Conservation (phyloP, 2,329 filamentous ascomycete genomes). For the Aspergillus awamori region DNA sequence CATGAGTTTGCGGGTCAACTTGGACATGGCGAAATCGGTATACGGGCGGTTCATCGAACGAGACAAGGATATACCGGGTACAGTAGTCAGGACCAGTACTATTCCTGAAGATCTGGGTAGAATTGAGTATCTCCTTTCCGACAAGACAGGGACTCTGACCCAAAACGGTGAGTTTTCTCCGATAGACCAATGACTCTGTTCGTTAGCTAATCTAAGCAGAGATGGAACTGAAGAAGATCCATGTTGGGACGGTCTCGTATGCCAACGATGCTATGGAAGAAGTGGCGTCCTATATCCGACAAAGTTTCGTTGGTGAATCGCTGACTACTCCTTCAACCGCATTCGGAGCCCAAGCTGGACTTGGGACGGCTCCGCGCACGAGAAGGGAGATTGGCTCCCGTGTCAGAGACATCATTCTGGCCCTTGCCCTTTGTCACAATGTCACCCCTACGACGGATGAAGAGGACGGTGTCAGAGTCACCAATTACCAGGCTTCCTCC, state of each 20-base stretch:
- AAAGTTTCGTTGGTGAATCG: slow-evolving; percentile 68
- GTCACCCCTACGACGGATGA: slow-evolving; percentile 91
- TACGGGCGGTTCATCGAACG: slow-evolving; percentile 95
- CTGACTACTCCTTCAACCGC: slow-evolving; percentile 77
- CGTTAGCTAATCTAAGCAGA: slow-evolving; percentile 53
- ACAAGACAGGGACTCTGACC: slow-evolving; percentile 97
- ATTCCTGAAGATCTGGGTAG: slow-evolving; percentile 95
- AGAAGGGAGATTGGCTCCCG: slow-evolving; percentile 90
- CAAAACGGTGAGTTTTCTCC: slow-evolving; percentile 67
- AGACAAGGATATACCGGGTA: slow-evolving; percentile 85
- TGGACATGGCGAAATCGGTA: slow-evolving; percentile 95
- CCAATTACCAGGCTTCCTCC: slow-evolving; percentile 93
- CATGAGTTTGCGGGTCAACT: slow-evolving; percentile 91
- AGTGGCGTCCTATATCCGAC: slow-evolving; percentile 80
- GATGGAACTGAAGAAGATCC: slow-evolving; percentile 99
- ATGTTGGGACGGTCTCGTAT: slow-evolving; percentile 96
- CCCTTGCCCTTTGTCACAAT: slow-evolving; percentile 92
- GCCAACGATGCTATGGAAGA: slow-evolving; percentile 99
- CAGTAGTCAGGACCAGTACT: slow-evolving; percentile 92
- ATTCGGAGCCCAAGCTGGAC: slow-evolving; percentile 62
- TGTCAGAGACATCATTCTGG: slow-evolving; percentile 89
- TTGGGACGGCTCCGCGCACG: slow-evolving; percentile 71
- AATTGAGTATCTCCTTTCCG: slow-evolving; percentile 93
- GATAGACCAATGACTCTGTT: too few species aligned
- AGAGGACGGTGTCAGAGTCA: slow-evolving; percentile 73